Evolutionary conservation across 2,329 filamentous ascomycete species (phyloP), one percentile per base, ranked within the genome.

Genomic region (Pseudogymnoascus sp.): DNA sequence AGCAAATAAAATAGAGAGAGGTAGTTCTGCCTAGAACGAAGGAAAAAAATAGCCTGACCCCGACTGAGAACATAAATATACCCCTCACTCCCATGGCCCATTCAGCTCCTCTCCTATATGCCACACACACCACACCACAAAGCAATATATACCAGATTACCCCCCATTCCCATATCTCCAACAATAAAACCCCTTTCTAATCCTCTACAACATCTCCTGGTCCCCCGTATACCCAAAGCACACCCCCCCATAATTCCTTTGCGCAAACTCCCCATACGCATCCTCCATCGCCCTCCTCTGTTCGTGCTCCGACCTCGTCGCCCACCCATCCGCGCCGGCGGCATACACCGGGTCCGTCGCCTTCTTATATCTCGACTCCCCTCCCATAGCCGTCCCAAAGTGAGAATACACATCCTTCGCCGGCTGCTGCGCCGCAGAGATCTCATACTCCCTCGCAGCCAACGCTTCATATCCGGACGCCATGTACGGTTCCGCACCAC

Each of bases 381-480:
- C 71, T 57, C 73, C 74, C 5, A 75, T 68, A 2, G 75, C 70
- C 6, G 72, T 72, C 18, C 78, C 76, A 61, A 77, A 78, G 62
- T 77, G 76, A 47, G 71, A 75, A 66, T 79, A 79, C 39, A 74
- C 70, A 54, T 77, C 74, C 64, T 75, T 77, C 2, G 60, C 16
- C 20, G 68, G 62, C 18, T 69, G 70, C 20, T 72, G 69, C 2
- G 74, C 75, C 2, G n/a, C n/a, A n/a, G 78, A 79, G 61, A 79
- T 75, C 67, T 87, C 81, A 64, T 86, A 84, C 69, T 89, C 86
- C 60, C 83, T 79, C 62, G 79, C 78, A 62, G 87, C 84, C 62
- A 89, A 75, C 69, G 83, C 78, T 68, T 90, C 88, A 70, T 96
- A 96, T 12, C 91, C 91, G 6, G 84, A 87, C 57, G 83, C 73